Evolutionary conservation across 2,329 filamentous ascomycete species (phyloP).

Genomic region (Metarhizium rileyi): DNA sequence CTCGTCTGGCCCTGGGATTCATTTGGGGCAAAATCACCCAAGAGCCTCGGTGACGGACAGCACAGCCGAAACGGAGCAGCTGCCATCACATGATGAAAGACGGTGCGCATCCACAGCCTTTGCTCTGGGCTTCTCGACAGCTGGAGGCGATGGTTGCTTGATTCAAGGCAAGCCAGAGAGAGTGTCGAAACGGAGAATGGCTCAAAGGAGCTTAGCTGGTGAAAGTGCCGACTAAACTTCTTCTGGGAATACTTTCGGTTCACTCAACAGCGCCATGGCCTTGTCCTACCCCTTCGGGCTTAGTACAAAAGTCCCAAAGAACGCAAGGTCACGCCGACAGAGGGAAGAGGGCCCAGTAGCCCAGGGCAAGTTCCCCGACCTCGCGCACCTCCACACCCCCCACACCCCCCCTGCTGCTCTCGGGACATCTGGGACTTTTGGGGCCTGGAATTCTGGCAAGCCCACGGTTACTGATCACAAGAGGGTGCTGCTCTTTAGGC

Average conservation of each 20-base stretch:
- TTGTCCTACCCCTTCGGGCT: not conserved
- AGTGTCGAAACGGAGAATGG: not conserved
- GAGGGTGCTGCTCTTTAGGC: not conserved
- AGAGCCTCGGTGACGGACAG: not conserved
- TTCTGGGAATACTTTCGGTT: not conserved
- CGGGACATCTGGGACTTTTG: not conserved
- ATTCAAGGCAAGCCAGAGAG: not conserved
- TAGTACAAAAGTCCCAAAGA: not conserved
- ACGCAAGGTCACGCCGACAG: not conserved
- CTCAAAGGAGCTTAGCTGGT: not conserved
- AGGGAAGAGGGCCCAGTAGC: not conserved
- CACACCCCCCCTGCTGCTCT: not conserved
- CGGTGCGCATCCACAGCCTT: not conserved
- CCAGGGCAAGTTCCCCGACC: not conserved
- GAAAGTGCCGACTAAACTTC: not conserved
- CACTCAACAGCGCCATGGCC: not conserved
- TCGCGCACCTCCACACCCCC: not conserved
- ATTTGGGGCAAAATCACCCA: not conserved
- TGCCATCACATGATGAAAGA: constrained; percentile 6
- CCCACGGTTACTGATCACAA: constrained; percentile 4
- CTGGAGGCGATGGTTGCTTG: not conserved
- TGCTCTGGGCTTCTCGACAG: not conserved
- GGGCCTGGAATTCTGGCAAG: not conserved
- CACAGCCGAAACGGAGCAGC: constrained; percentile 1
- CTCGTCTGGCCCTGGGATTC: too few relatives aligned